Evolutionary conservation across 2,329 filamentous ascomycete genomes (phyloP).

Genomic region (Orbilia oligospora): DNA sequence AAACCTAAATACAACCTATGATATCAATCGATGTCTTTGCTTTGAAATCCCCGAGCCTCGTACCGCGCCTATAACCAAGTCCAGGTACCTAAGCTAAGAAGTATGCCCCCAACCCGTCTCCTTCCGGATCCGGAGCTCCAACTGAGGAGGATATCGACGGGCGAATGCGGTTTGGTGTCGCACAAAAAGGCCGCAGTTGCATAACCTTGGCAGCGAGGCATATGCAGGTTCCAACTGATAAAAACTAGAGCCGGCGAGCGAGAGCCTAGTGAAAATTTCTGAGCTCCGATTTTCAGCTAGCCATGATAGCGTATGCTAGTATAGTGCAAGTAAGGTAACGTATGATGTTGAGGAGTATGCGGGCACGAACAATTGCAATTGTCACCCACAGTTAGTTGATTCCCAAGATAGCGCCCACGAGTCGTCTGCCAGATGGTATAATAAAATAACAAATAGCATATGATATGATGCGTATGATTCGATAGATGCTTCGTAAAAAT

Average conservation of each 20-base stretch:
- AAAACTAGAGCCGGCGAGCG: conserved; percentile 22
- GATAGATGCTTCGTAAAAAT: background rate
- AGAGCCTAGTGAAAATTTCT: conserved; percentile 9
- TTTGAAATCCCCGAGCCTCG: conserved; percentile 4
- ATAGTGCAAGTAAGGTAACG: too few relatives aligned
- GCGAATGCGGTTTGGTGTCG: conserved; percentile 56
- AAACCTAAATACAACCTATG: background rate
- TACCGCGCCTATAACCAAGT: background rate
- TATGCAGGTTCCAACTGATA: conserved; percentile 49
- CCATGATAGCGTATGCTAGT: background rate
- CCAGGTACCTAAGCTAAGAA: too few relatives aligned
- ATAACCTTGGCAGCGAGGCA: conserved; percentile 39
- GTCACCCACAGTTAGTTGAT: too few relatives aligned
- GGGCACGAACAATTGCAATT: too few relatives aligned
- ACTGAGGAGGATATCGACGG: conserved; percentile 30
- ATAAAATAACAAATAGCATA: background rate
- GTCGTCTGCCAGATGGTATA: too few relatives aligned
- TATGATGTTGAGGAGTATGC: too few relatives aligned
- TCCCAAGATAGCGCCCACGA: too few relatives aligned
- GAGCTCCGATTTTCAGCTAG: background rate
- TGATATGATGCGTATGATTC: background rate
- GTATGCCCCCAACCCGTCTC: too few relatives aligned
- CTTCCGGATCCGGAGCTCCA: conserved; percentile 56
- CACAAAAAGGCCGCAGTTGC: conserved; percentile 48
- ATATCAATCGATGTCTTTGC: background rate